Conservation (phyloP, 108 stramenopile species). For the Asterionellopsis glacialis region DNA sequence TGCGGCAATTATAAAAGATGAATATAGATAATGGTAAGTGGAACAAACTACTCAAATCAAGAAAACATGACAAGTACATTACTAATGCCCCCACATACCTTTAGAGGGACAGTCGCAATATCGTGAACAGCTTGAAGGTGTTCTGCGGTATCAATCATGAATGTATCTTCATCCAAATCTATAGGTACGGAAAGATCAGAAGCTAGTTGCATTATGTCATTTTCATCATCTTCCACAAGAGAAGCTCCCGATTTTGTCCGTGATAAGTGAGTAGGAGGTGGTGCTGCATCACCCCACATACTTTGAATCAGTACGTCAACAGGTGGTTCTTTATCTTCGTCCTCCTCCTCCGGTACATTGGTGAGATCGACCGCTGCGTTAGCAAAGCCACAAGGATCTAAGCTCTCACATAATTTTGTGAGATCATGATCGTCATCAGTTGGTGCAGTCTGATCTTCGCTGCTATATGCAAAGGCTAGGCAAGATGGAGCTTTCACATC, state of each 20-base stretch:
- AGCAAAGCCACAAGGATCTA: neutral
- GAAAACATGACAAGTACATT: too few species aligned
- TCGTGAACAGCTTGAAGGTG: slow-evolving; percentile 45
- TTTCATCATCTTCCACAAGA: slow-evolving; percentile 1
- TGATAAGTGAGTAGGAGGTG: slow-evolving; percentile 19
- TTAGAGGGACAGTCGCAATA: slow-evolving; percentile 23
- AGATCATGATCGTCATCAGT: slow-evolving; percentile 2
- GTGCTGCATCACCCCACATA: slow-evolving; percentile 35
- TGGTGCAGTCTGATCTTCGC: neutral
- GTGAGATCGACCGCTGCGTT: too few species aligned
- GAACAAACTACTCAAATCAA: too few species aligned
- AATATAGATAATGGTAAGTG: too few species aligned
- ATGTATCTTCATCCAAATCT: slow-evolving; percentile 57
- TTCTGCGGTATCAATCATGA: slow-evolving; percentile 32
- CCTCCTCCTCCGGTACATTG: neutral
- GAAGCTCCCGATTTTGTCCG: slow-evolving; percentile 2
- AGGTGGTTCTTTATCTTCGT: slow-evolving; percentile 16
- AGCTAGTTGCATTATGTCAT: slow-evolving; percentile 32
- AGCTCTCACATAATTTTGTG: too few species aligned
- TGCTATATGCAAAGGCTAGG: too few species aligned
- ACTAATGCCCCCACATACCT: too few species aligned
- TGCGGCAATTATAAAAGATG: too few species aligned
- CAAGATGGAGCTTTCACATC: neutral
- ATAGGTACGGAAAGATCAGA: slow-evolving; percentile 40
- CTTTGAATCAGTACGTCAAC: slow-evolving; percentile 26